Conservation (phyloP, 2,329 filamentous ascomycete genomes). For the Paracamarosporium sp. region DNA sequence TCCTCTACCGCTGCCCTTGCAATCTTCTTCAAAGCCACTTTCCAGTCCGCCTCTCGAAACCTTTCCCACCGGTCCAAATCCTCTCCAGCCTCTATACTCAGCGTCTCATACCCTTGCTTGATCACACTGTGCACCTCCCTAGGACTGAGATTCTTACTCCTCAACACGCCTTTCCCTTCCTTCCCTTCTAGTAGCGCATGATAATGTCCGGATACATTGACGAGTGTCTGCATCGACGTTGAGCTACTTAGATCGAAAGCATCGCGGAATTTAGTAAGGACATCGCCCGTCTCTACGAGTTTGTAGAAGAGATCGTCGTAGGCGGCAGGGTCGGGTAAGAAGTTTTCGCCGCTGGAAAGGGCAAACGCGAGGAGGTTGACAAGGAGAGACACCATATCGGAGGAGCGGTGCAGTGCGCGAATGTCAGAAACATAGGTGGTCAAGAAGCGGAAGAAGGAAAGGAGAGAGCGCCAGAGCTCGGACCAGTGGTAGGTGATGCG, state of each 20-base stretch:
- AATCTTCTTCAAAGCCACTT: constrained; percentile 84
- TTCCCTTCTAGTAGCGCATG: constrained; percentile 75
- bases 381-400: constrained; percentile 75
- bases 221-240: constrained; percentile 79
- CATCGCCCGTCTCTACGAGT: constrained; percentile 87
- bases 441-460: constrained; percentile 88
- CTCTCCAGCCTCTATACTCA: constrained; percentile 89
- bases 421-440: constrained; percentile 85
- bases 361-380: constrained; percentile 85
- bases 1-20: constrained; percentile 79
- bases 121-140: constrained; percentile 88
- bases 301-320: constrained; percentile 99
- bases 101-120: constrained; percentile 93
- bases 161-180: constrained; percentile 49
- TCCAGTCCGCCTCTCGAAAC: constrained; percentile 87
- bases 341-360: constrained; percentile 85
- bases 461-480: constrained; percentile 87
- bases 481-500: constrained; percentile 92
- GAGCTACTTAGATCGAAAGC: constrained; percentile 64
- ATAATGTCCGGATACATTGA: constrained; percentile 86
- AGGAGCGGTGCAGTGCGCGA: constrained; percentile 70
- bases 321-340: constrained; percentile 82
- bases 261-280: constrained; percentile 81
- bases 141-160: constrained; percentile 75
- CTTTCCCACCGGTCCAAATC: constrained; percentile 84